Base-by-base conservation (phyloP, 805 yeast genomes). In the Ogataea salicorniae region DNA sequence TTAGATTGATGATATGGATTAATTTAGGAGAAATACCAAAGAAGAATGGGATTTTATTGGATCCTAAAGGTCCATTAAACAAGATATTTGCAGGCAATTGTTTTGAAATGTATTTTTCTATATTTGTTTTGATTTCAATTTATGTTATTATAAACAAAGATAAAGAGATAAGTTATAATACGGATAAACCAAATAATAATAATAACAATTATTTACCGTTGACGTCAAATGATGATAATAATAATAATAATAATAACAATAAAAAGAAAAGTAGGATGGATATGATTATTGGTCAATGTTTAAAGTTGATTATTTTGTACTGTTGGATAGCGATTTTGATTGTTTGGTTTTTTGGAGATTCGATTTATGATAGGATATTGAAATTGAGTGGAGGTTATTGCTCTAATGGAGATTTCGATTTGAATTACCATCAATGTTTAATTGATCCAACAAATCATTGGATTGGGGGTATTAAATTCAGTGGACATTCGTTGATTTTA, bases 401-500 rank as follows among this genome's bases (percentile, higher is more conserved):
- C 50, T 46, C 58, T 0, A 48, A 52, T 46, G 54, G 57, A 38
- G 40, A 55, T 50, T 9, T 52, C 31, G n/a, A 43, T 14, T 37
- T 57, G 26, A 46, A 39, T 35, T 50, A 59, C 50, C 58, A 54
- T 45, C 45, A 55, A 35, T 63, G 68, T 38, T 43, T 57, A 8
- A 8, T 4, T 6, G 35, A 31, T 26, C 16, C 8, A 8, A 11
- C 46, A 13, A 64, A 59, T 22, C 34, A 41, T 17, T 74, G 76
- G 72, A 48, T 61, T 2, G 66, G 69, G 14, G 74, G 74, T 6
- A 66, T 66, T 23, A 76, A 74, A 49, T 45, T 66, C 14, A 71
- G 76, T 16, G 77, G 79, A 6, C 80, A 75, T 50, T 59, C 66
- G 35, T 61, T 69, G 42, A 58, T 73, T 5, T 40, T 73, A 13